Evolutionary conservation across 2,329 filamentous ascomycete genomes (phyloP).

Genomic region (Fusarium camptoceras): DNA sequence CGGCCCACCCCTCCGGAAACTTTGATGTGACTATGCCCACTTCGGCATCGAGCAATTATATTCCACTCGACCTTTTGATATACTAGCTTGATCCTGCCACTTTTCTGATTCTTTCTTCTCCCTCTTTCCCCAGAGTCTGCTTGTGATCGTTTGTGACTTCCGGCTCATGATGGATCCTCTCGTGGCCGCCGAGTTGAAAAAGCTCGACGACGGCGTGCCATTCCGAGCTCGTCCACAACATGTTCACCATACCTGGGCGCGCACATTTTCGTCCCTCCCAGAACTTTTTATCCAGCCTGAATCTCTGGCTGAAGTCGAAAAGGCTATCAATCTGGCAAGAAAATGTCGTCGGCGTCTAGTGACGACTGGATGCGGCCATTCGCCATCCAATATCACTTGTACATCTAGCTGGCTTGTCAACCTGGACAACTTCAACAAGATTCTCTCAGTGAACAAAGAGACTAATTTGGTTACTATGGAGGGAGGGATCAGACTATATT

Average conservation of each 20-base stretch:
- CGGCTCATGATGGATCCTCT: conserved; percentile 53
- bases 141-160: background rate
- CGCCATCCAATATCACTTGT: conserved; percentile 90
- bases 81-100: conserved; percentile 18
- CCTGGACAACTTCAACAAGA: conserved; percentile 81
- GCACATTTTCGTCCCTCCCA: conserved; percentile 88
- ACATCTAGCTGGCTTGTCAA: conserved; percentile 96
- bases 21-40: conserved; percentile 40
- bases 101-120: background rate
- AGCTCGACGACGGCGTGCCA: conserved; percentile 62
- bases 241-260: conserved; percentile 92
- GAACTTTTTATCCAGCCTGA: conserved; percentile 92
- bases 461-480: conserved; percentile 79
- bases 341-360: conserved; percentile 84
- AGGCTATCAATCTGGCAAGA: conserved; percentile 82
- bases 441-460: conserved; percentile 76
- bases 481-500: conserved; percentile 85
- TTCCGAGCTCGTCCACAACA: conserved; percentile 82
- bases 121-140: background rate
- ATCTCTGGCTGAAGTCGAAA: conserved; percentile 83
- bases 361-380: conserved; percentile 91
- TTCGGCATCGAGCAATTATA: conserved; percentile 38
- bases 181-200: conserved; percentile 50
- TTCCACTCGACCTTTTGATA: conserved; percentile 25
- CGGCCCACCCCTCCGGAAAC: conserved; percentile 32